Base-by-base conservation (phyloP, 2,329 filamentous ascomycete genomes). In the Penicillium sp. region DNA sequence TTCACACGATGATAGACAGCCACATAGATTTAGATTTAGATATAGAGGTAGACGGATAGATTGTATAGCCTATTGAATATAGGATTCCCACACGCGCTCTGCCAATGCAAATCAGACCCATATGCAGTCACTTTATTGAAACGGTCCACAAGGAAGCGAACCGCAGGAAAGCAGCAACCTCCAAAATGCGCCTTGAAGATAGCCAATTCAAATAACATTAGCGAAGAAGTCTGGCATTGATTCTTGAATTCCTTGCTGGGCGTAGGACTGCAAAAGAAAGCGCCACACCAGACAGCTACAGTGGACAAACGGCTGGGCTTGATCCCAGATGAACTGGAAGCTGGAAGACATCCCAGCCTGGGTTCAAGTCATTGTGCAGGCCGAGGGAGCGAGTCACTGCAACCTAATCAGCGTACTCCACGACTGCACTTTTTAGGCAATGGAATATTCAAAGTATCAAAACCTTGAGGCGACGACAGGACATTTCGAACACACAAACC, bases 281-380 rank as follows among this genome's bases (percentile, higher is more conserved):
- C n/a, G n/a, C n/a, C n/a, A n/a, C n/a, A n/a, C n/a, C n/a, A n/a
- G n/a, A n/a, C n/a, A n/a, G n/a, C n/a, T n/a, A n/a, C n/a, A n/a
- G n/a, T n/a, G n/a, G n/a, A n/a, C n/a, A n/a, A n/a, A n/a, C 78
- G 81, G 1, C 78, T 92, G 13, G 88, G 88, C 44, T 77, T 91
- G 16, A 77, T 82, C 0, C 77, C 80, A 0, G 80, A 85, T 11
- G 76, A 73, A 0, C 91, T 89, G 58, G n/a, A n/a, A n/a, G n/a
- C n/a, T n/a, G n/a, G 77, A 84, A 19, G 77, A 83, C 25, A 75
- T 91, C 7, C 83, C 83, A 1, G 68, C 74, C 10, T 79, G 82
- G 6, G 77, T 88, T 1, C 77, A 91, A 53, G 87, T 89, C 30
- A 85, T 92, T 49, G 76, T 91, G 1, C 88, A 92, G 64, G 84